Evolutionary conservation across 805 yeast genomes (phyloP), one percentile per base, ranked within the genome.

Genomic region (Suhomyces canberraensis): DNA sequence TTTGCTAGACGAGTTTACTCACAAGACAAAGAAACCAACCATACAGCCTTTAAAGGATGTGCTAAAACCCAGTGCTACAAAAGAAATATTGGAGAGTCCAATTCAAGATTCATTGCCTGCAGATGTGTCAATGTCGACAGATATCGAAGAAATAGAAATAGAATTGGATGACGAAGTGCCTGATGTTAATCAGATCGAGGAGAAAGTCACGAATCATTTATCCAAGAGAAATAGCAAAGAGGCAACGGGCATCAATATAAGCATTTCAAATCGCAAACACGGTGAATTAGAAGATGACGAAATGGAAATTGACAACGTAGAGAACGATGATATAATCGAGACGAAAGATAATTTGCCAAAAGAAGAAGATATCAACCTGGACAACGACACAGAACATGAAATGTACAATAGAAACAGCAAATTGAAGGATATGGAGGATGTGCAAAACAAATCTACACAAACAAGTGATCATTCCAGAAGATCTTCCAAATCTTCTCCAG

Each of bases 121-220:
- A 9, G 46, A 50, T 33, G 37, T 51, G 8, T 51, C 56, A 9
- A 52, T 36, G 4, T 49, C 56, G 3, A 40, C 49, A 9, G 45
- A 40, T 16, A 28, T 42, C 5, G 11, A 24, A 8, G 8, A 20
- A 9, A n/a, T n/a, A n/a, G n/a, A n/a, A n/a, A n/a, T n/a, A n/a
- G n/a, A n/a, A n/a, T n/a, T n/a, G n/a, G 22, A 20, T 20, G 22
- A 20, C 22, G 22, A 20, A 9, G 9, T 20, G 8, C n/a, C n/a
- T n/a, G n/a, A n/a, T n/a, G n/a, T n/a, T n/a, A n/a, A n/a, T n/a
- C n/a, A n/a, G n/a, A 20, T 20, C 9, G 8, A 20, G 22, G 22
- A 20, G 7, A 20, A 20, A 7, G 9, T 20, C 7, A 20, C 22
- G 7, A 20, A 9, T 20, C 9, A 7, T 20, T 9, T 7, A 20